Conservation (phyloP, 129 eudicot species). For the Logfia minima region DNA sequence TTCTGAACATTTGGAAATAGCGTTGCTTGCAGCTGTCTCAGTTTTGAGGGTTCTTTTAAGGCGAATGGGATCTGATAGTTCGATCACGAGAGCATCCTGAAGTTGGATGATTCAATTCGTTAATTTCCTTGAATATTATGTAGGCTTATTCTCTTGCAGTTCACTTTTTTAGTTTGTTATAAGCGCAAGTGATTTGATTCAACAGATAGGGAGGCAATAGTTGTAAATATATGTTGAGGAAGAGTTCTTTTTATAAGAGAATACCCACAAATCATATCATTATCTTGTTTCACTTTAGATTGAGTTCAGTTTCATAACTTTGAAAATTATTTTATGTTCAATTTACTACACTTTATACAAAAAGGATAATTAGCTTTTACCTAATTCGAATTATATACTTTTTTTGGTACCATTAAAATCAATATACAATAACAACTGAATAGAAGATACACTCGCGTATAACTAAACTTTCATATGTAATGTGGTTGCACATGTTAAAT, state of each 20-base stretch:
- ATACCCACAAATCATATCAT: slow-evolving; percentile 2
- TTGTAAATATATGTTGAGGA: slow-evolving; percentile 34
- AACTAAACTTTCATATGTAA: not conserved
- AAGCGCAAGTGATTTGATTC: slow-evolving; percentile 19
- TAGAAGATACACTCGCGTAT: not conserved
- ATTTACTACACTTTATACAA: not conserved
- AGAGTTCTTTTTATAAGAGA: slow-evolving; percentile 7
- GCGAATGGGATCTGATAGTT: slow-evolving; percentile 41
- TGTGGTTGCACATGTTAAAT: not conserved
- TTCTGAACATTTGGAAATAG: slow-evolving; percentile 78
- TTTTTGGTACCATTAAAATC: not conserved
- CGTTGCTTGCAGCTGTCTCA: slow-evolving; percentile 57
- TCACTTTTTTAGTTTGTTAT: slow-evolving; percentile 20
- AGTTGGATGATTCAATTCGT: slow-evolving; percentile 17
- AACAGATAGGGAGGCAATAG: slow-evolving; percentile 21
- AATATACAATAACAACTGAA: not conserved
- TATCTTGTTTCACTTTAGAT: not conserved
- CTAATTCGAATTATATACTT: too few species aligned
- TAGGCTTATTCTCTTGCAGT: slow-evolving; percentile 16
- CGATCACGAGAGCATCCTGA: slow-evolving; percentile 29
- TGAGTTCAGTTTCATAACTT: not conserved
- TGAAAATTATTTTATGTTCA: not conserved
- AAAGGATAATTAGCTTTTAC: too few species aligned
- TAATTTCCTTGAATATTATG: not conserved
- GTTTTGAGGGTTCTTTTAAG: slow-evolving; percentile 62